These are phyloP conservation scores for Lipomyces anomalus DNA, from an alignment of 805 yeast genomes.

Conservation along the genomic window DNA sequence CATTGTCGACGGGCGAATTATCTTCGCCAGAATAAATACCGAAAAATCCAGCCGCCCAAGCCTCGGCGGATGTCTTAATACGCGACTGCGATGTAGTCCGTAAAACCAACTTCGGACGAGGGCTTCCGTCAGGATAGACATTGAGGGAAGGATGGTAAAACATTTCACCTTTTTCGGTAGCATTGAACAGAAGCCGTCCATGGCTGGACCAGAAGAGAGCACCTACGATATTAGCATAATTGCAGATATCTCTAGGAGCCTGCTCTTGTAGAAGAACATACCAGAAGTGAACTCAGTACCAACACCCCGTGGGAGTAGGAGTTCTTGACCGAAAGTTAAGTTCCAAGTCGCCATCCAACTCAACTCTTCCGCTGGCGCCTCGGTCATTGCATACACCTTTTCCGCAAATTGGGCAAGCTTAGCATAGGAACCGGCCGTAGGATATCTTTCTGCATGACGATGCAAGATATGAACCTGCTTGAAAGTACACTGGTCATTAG, in stretches of 20 bases:
- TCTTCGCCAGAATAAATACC: constrained; percentile 35
- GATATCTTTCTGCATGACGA: constrained; percentile 78
- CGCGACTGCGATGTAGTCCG: constrained; percentile 39
- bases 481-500: constrained; percentile 42
- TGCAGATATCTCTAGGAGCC: neutral
- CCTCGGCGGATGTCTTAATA: constrained; percentile 37
- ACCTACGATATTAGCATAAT: constrained; percentile 25
- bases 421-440: constrained; percentile 42
- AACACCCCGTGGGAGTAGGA: constrained; percentile 36
- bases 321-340: constrained; percentile 32
- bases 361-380: constrained; percentile 26
- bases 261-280: neutral
- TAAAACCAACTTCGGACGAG: constrained; percentile 33
- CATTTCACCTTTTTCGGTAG: constrained; percentile 26
- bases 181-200: constrained; percentile 35
- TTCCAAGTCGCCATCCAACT: constrained; percentile 35
- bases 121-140: constrained; percentile 31
- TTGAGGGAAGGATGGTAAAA: constrained; percentile 31
- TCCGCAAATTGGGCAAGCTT: constrained; percentile 38
- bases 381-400: constrained; percentile 29
- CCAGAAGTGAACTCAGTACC: constrained; percentile 35
- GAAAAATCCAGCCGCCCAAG: constrained; percentile 43
- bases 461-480: constrained; percentile 66
- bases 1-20: constrained; percentile 26
- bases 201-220: constrained; percentile 40